Base-by-base conservation (phyloP, 768 basidiomycete species). In the Agaricus sinodeliciosus region DNA sequence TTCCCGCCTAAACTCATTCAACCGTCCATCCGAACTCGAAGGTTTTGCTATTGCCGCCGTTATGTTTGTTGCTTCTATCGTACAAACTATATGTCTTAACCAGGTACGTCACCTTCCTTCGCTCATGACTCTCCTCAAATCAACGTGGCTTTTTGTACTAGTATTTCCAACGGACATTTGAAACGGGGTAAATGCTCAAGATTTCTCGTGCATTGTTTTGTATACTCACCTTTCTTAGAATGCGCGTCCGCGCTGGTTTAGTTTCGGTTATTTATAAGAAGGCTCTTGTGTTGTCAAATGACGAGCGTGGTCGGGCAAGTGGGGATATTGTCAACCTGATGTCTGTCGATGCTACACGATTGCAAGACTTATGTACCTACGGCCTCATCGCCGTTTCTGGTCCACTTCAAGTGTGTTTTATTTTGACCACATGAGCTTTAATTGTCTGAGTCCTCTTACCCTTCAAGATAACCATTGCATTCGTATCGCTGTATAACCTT, bases 301-400 rank as follows among this genome's bases (percentile, higher is more conserved):
- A 91, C 54, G 93, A 91, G 61, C 81, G 87, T 4, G 77, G 79
- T 9, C 81, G 90, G 39, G 79, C 89, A 0, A 82, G 90, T 0
- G 94, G 95, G 0, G 94, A 96, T 63, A 94, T 96, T 34, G 92
- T 96, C 57, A 97, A 96, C 63, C 68, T 95, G 28, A 94, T 94
- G 86, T 87, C 85, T 7, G 92, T 95, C 12, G 90, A 93, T 58
- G 81, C 90, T 0, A 83, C 79, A 12, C 72, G 87, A 34, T 67
- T 93, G 40, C 88, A 91, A 58, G 90, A 93, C 55, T 72, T 92
- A 22, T 89, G 87, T 63, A 81, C 84, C 0, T 91, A 87, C 63
- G 91, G 87, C 1, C 72, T 96, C 40, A 94, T 95, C 55, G 76
- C 83, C 3, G 76, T 94, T 62, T 90, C 86, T 2, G 94, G 91